phyloP scores from a whole-genome alignment of 78 protist species.

The Monosiga brevicollis region DNA sequence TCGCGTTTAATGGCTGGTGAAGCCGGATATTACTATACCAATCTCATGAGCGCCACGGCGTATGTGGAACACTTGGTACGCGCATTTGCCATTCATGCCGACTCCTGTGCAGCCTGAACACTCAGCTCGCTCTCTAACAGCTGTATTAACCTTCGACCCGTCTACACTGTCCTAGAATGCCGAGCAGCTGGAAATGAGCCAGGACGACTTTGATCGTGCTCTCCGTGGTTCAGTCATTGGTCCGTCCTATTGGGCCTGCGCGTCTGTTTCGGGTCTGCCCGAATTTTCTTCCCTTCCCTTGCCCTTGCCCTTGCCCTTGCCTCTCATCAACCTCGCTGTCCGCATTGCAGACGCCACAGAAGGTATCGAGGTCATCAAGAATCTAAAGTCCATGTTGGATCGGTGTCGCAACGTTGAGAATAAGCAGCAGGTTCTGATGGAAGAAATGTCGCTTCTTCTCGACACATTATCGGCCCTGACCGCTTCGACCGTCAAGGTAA shows the following conservation, averaged over 20 bases:
- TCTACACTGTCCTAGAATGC: too few species aligned
- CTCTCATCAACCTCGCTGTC: background rate
- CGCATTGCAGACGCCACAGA: background rate
- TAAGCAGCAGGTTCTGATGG: background rate
- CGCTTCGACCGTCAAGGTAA: background rate
- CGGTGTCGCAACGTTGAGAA: background rate
- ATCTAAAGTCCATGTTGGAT: background rate
- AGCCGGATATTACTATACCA: background rate
- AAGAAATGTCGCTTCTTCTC: background rate
- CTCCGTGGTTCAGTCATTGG: background rate
- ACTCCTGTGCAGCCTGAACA: background rate
- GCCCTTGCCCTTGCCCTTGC: background rate
- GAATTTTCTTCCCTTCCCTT: background rate
- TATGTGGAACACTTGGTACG: background rate
- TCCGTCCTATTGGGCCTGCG: background rate
- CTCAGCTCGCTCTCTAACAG: background rate
- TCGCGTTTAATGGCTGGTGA: background rate
- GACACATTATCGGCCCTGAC: background rate
- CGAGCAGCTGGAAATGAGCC: background rate
- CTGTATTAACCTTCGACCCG: background rate
- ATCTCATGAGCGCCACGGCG: background rate
- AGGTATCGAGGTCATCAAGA: background rate
- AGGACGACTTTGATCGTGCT: background rate
- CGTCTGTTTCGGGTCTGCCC: background rate
- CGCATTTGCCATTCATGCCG: background rate